Conservation (phyloP, 2,329 filamentous ascomycete genomes). For the Teratosphaeria epicoccoides region DNA sequence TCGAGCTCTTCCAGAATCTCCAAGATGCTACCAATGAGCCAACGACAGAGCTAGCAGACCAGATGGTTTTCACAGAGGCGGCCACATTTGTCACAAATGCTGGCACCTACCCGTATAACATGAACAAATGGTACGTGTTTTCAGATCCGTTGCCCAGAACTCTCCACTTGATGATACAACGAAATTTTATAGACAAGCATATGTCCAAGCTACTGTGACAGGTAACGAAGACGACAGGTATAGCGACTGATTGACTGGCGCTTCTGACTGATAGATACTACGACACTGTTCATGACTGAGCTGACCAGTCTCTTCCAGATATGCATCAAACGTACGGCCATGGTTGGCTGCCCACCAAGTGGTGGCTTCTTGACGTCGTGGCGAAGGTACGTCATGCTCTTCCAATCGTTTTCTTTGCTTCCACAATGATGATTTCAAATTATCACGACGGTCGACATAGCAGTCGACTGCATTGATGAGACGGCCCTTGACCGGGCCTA, state of each 20-base stretch:
- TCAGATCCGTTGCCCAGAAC: neutral
- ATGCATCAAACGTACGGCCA: too few species aligned
- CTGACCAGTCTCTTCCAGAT: neutral
- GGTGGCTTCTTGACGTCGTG: neutral
- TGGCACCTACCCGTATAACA: neutral
- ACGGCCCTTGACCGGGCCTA: constrained; percentile 29
- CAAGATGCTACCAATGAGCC: neutral
- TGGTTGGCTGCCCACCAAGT: too few species aligned
- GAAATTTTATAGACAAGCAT: constrained; percentile 25
- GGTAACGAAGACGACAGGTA: constrained; percentile 26
- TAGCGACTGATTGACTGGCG: constrained; percentile 15
- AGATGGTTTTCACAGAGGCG: neutral
- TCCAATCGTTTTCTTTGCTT: constrained; percentile 3
- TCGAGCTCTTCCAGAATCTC: neutral
- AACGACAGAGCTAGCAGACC: neutral
- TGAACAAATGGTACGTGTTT: neutral
- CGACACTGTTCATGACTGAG: neutral
- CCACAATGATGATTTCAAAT: constrained; percentile 26
- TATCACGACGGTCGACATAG: constrained; percentile 35
- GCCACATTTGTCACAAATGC: neutral
- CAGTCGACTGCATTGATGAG: constrained; percentile 30
- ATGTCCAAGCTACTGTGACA: constrained; percentile 30
- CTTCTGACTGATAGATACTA: neutral
- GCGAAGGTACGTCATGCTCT: neutral
- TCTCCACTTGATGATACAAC: neutral